Conservation (phyloP, 805 yeast genomes). For the Lipomyces starkeyi region DNA sequence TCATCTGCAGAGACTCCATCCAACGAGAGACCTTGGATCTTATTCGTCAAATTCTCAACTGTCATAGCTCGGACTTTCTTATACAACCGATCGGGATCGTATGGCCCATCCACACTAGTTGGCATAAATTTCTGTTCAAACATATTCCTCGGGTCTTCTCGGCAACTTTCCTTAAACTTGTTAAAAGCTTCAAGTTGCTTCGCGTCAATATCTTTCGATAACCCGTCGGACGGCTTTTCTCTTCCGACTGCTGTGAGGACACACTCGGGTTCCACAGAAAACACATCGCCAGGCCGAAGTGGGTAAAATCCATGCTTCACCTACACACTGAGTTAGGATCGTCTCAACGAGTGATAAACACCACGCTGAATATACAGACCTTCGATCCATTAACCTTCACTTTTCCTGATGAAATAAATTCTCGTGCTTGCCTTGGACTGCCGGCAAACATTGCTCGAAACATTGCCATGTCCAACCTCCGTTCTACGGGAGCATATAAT, state of each 20-base stretch:
- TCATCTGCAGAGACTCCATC: conserved; percentile 10
- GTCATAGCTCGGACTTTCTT: conserved; percentile 20
- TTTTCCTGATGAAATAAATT: conserved; percentile 77
- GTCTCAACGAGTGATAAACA: background rate
- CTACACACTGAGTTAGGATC: conserved; percentile 8
- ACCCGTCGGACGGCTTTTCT: conserved; percentile 73
- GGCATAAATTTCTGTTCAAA: conserved; percentile 50
- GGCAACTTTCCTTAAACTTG: conserved; percentile 65
- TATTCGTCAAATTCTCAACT: background rate
- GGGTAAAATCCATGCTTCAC: conserved; percentile 28
- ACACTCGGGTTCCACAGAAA: conserved; percentile 81
- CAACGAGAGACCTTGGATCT: conserved; percentile 25
- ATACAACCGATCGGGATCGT: conserved; percentile 22
- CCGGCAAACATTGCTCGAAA: conserved; percentile 94
- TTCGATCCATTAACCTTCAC: conserved; percentile 83
- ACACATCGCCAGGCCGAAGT: conserved; percentile 83
- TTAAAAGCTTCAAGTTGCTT: conserved; percentile 79
- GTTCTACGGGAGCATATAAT: conserved; percentile 86
- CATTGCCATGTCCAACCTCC: conserved; percentile 85
- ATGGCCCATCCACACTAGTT: conserved; percentile 26
- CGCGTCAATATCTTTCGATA: conserved; percentile 72
- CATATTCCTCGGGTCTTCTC: conserved; percentile 59
- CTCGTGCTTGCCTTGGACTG: conserved; percentile 91
- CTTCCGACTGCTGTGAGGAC: conserved; percentile 87
- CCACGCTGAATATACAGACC: conserved; percentile 2